phyloP scores from a whole-genome alignment of 139 green algal genomes.

The Edaphochlamys debaryana region DNA sequence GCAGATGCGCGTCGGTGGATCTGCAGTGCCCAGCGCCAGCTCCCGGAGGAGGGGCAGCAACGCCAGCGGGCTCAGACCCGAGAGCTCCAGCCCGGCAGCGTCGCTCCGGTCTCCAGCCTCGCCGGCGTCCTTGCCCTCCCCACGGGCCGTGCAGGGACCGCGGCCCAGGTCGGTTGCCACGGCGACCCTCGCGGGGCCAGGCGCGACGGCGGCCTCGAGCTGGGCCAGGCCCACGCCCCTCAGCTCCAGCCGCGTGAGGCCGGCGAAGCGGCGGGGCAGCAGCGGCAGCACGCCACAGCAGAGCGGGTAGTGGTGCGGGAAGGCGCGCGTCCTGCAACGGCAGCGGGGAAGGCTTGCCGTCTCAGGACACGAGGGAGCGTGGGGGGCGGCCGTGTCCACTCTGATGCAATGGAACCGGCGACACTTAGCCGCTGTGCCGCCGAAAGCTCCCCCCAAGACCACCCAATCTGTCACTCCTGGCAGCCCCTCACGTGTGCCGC shows the following conservation, averaged over 20 bases:
- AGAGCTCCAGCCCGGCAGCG: no score
- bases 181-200: not conserved
- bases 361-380: not conserved
- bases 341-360: not conserved
- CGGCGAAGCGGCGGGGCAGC: not conserved
- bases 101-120: not conserved
- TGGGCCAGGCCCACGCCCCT: not conserved
- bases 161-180: not conserved
- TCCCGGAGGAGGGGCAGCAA: not conserved
- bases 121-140: not conserved
- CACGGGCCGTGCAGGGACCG: not conserved
- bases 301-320: slow-evolving; percentile 8
- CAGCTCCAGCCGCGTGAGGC: slow-evolving; percentile 1
- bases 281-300: not conserved
- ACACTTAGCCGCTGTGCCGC: no score
- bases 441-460: not conserved
- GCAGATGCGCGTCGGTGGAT: not conserved
- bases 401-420: no score
- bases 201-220: no score
- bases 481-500: not conserved
- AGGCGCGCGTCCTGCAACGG: slow-evolving; percentile 11
- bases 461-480: not conserved
- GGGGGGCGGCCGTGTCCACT: no score
- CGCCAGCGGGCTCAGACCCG: not conserved
- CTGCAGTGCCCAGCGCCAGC: not conserved